Evolutionary conservation across 345 rosid genomes (phyloP).

Genomic region (Salix purpurea): DNA sequence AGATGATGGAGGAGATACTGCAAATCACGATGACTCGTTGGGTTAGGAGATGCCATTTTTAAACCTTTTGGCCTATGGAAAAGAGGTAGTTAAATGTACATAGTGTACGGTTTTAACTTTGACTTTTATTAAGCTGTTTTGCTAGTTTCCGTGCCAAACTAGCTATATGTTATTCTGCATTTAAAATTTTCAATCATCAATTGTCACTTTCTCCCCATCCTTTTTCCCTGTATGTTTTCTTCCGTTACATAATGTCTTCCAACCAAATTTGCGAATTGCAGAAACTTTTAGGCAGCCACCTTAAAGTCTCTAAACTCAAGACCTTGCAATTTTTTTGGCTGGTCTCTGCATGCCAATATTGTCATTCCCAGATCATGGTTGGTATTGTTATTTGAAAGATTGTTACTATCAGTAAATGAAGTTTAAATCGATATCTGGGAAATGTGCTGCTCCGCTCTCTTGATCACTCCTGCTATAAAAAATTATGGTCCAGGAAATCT

Average conservation of each 20-base stretch:
- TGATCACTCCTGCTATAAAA: no score
- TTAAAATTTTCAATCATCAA: not conserved
- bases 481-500: no score
- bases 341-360: not conserved
- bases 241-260: not conserved
- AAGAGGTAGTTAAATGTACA: conserved; percentile 25
- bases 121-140: not conserved
- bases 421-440: no score
- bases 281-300: not conserved
- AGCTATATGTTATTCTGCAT: not conserved
- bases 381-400: no score
- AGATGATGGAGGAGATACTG: conserved; percentile 37
- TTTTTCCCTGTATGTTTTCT: not conserved
- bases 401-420: not conserved
- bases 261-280: not conserved
- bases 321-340: not conserved
- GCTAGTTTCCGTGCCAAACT: not conserved
- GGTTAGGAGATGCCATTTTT: conserved; percentile 17
- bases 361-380: not conserved
- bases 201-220: not conserved
- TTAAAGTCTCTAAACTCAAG: not conserved
- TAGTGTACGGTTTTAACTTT: conserved; percentile 9
- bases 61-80: not conserved
- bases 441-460: no score
- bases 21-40: conserved; percentile 40